Conservation (phyloP, 1,139 yeast genomes). For the Pichia sp. region DNA sequence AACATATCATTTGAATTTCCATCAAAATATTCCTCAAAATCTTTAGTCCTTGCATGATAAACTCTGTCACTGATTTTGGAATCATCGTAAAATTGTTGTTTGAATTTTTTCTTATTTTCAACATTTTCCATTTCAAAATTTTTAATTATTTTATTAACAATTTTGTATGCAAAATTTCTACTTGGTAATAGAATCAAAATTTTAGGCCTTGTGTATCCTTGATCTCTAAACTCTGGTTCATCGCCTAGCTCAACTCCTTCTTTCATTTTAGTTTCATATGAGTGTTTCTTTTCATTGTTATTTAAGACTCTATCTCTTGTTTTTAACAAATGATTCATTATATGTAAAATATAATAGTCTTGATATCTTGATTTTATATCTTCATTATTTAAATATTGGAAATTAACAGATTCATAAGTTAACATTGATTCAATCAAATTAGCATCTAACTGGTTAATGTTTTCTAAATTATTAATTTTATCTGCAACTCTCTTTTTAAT, state of each 20-base stretch:
- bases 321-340: conserved; percentile 75
- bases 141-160: conserved; percentile 56
- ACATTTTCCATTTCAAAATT: conserved; percentile 64
- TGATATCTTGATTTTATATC: conserved; percentile 45
- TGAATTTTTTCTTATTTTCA: conserved; percentile 75
- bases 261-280: conserved; percentile 39
- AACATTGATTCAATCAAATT: conserved; percentile 56
- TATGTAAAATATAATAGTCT: conserved; percentile 63
- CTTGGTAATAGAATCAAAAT: conserved; percentile 81
- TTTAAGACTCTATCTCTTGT: conserved; percentile 78
- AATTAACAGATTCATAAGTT: conserved; percentile 65
- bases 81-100: conserved; percentile 56
- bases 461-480: conserved; percentile 12
- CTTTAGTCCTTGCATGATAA: conserved; percentile 70
- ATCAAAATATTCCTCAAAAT: conserved; percentile 69
- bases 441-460: conserved; percentile 24
- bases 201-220: conserved; percentile 93
- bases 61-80: conserved; percentile 35
- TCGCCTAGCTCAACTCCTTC: conserved; percentile 30
- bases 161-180: conserved; percentile 66
- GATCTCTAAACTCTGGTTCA: conserved; percentile 67
- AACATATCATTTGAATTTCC: conserved; percentile 94
- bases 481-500: conserved; percentile 23
- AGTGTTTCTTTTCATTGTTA: conserved; percentile 55
- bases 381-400: conserved; percentile 46